phyloP scores from a whole-genome alignment of 2,329 filamentous ascomycete species.

The Curvularia sp. region DNA sequence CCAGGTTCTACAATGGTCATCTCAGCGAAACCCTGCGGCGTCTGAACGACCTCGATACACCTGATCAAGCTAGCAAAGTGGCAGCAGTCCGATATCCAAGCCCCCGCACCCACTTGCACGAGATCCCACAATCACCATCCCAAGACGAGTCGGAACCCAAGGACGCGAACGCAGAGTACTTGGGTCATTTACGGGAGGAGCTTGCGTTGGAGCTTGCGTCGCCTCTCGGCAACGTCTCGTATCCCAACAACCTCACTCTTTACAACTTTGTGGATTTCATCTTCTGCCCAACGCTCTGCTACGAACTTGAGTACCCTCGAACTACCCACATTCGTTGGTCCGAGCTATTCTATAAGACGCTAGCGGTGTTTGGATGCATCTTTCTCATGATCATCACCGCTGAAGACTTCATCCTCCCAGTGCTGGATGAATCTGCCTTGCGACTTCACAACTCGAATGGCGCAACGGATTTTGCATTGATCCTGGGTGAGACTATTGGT shows the following conservation, averaged over 20 bases:
- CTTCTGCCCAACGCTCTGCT: slow-evolving; percentile 93
- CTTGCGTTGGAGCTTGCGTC: slow-evolving; percentile 91
- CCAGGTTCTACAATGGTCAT: slow-evolving; percentile 90
- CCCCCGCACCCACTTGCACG: slow-evolving; percentile 58
- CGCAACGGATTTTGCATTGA: slow-evolving; percentile 72
- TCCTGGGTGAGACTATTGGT: slow-evolving; percentile 88
- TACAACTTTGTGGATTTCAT: slow-evolving; percentile 86
- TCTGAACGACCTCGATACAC: slow-evolving; percentile 78
- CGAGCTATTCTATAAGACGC: slow-evolving; percentile 81
- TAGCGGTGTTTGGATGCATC: slow-evolving; percentile 94
- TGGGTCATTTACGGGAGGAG: slow-evolving; percentile 79
- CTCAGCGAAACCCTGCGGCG: slow-evolving; percentile 85
- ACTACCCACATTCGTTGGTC: slow-evolving; percentile 77
- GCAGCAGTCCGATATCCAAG: slow-evolving; percentile 78
- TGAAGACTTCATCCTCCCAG: slow-evolving; percentile 94
- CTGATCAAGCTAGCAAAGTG: slow-evolving; percentile 71
- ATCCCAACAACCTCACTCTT: slow-evolving; percentile 85
- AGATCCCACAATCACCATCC: slow-evolving; percentile 57
- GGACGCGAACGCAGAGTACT: slow-evolving; percentile 41
- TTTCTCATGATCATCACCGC: slow-evolving; percentile 90
- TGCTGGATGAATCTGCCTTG: slow-evolving; percentile 75
- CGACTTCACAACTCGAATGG: slow-evolving; percentile 59
- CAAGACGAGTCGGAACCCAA: slow-evolving; percentile 54
- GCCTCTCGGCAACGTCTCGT: slow-evolving; percentile 86
- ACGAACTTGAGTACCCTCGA: slow-evolving; percentile 95